Percentiles rank a stretch among this genome's conserved stretches.
Conservation (phyloP, 2,329 filamentous ascomycete genomes). For the Colletotrichum nymphaeae region DNA sequence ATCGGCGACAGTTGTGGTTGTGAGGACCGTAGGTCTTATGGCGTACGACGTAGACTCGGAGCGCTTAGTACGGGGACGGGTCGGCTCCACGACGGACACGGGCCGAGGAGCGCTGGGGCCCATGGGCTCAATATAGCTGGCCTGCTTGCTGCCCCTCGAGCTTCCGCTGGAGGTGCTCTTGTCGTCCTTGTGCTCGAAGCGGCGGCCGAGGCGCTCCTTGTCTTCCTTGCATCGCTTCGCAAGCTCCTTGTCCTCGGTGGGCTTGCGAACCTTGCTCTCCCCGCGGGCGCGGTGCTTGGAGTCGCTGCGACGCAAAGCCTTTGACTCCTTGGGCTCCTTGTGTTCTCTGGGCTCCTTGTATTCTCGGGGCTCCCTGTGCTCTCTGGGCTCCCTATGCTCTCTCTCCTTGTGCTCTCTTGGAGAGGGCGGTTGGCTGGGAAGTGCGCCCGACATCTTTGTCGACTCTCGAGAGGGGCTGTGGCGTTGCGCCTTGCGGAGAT, state of each 20-base stretch:
- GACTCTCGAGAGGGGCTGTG: conserved; percentile 27
- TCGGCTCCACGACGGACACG: conserved; percentile 6
- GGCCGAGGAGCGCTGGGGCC: conserved; percentile 22
- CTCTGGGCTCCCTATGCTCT: conserved; percentile 1
- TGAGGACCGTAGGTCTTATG: conserved; percentile 11
- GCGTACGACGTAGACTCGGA: conserved; percentile 20
- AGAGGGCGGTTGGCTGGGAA: conserved; percentile 40
- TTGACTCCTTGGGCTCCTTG: conserved; percentile 39
- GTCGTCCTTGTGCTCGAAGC: conserved; percentile 47
- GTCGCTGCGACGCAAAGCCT: conserved; percentile 1
- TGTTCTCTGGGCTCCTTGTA: no score
- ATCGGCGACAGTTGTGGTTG: conserved; percentile 19
- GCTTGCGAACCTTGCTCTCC: conserved; percentile 43
- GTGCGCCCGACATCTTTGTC: conserved; percentile 40
- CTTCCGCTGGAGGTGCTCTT: conserved; percentile 39
- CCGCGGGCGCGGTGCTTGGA: conserved; percentile 42
- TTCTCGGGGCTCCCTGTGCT: not conserved
- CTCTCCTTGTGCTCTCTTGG: conserved; percentile 20
- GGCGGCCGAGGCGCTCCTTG: conserved; percentile 50
- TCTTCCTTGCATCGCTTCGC: conserved; percentile 43
- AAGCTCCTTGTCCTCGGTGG: conserved; percentile 35
- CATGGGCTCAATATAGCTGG: conserved; percentile 42
- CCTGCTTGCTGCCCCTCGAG: conserved; percentile 38
- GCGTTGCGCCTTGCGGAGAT: conserved; percentile 26
- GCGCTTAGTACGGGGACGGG: not conserved